Conservation (phyloP, 139 green algal species). For the Axilococcus clingmanii region DNA sequence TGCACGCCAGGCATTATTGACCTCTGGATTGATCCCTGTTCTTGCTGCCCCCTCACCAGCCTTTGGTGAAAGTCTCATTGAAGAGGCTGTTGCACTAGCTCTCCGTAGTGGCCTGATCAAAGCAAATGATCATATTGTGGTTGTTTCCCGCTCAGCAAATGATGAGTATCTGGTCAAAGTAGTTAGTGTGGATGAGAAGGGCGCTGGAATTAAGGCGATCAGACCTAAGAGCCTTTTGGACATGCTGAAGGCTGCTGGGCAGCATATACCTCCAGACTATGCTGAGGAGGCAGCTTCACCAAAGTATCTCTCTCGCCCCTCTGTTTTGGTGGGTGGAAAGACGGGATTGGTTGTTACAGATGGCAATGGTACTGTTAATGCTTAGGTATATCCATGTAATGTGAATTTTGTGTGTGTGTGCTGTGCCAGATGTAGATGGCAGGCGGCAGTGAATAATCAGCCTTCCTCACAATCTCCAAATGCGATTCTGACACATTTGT, state of each 20-base stretch:
- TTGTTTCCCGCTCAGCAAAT: slow-evolving; percentile 6
- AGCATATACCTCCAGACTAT: slow-evolving; percentile 13
- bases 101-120: slow-evolving; percentile 39
- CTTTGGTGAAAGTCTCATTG: slow-evolving; percentile 46
- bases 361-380: too few relatives aligned
- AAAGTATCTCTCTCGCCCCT: slow-evolving; percentile 3
- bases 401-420: too few relatives aligned
- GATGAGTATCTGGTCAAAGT: slow-evolving; percentile 36
- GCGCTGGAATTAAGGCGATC: slow-evolving; percentile 30
- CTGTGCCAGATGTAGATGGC: too few relatives aligned
- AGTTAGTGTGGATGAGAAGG: slow-evolving; percentile 29
- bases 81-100: slow-evolving; percentile 54
- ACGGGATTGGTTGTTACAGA: not conserved
- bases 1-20: slow-evolving; percentile 71
- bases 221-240: slow-evolving; percentile 24
- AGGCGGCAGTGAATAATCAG: too few relatives aligned
- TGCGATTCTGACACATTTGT: too few relatives aligned
- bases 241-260: slow-evolving; percentile 24
- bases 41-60: slow-evolving; percentile 62
- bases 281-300: not conserved
- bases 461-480: too few relatives aligned
- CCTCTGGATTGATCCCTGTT: slow-evolving; percentile 69
- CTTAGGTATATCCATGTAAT: too few relatives aligned
- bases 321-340: slow-evolving; percentile 8
- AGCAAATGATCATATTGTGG: slow-evolving; percentile 34